A percentile compares a stretch with the other conserved stretches of the same genome.
Conservation (phyloP, 192 early-diverging fungal species). For the Jimgerdemannia flammicorona region DNA sequence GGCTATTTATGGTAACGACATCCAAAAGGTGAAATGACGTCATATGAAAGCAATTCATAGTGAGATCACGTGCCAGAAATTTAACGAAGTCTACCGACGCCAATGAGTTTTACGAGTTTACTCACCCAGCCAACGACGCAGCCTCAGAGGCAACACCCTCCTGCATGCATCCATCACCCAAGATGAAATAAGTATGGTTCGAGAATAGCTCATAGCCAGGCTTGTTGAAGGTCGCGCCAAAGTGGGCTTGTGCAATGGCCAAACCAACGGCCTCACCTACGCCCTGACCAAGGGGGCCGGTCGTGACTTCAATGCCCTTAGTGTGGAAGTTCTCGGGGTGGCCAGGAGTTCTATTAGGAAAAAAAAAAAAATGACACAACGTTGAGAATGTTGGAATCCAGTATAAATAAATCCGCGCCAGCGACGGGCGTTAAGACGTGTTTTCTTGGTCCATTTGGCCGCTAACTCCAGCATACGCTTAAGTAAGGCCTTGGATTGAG, state of each 20-base stretch:
- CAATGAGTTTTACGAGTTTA: constrained; percentile 7
- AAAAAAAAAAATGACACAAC: too few species aligned
- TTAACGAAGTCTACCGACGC: too few species aligned
- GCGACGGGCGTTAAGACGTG: too few species aligned
- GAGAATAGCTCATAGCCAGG: constrained; percentile 83
- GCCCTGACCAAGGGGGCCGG: constrained; percentile 93
- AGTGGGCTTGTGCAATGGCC: constrained; percentile 83
- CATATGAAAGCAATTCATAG: too few species aligned
- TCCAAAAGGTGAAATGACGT: too few species aligned
- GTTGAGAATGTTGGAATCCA: too few species aligned
- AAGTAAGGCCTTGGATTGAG: not conserved
- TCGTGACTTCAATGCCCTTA: constrained; percentile 93
- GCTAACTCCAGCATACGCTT: too few species aligned
- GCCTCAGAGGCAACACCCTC: constrained; percentile 96
- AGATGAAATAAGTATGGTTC: constrained; percentile 80
- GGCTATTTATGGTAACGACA: constrained; percentile 29
- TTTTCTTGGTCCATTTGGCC: too few species aligned
- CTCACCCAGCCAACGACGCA: constrained; percentile 83
- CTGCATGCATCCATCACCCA: constrained; percentile 97
- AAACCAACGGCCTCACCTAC: constrained; percentile 91
- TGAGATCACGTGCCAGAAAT: not conserved
- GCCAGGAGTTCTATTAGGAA: constrained; percentile 75
- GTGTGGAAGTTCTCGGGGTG: constrained; percentile 92
- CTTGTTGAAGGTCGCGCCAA: constrained; percentile 89
- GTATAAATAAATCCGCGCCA: too few species aligned